Conservation (phyloP, 2,329 filamentous ascomycete genomes). For the Dryadomyces quercus-mongolicae region DNA sequence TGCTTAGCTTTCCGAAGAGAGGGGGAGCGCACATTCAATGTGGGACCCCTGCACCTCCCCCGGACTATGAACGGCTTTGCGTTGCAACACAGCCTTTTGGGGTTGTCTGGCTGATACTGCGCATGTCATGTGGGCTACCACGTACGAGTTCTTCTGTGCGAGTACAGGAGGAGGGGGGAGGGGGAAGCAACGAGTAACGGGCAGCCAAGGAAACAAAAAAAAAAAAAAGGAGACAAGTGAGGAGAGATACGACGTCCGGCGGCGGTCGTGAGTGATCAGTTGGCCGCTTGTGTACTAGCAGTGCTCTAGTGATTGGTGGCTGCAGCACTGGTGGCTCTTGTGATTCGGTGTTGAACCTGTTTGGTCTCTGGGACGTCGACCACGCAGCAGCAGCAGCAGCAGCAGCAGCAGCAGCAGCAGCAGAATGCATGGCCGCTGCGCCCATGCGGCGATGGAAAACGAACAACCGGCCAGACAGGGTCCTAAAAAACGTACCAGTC, state of each 20-base stretch:
- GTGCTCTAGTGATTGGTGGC: neutral
- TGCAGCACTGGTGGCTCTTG: neutral
- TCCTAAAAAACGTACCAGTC: neutral
- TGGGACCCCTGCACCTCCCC: neutral
- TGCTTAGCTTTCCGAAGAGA: neutral
- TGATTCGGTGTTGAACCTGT: neutral
- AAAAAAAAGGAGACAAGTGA: neutral
- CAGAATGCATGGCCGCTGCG: neutral
- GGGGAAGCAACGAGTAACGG: neutral
- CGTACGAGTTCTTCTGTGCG: neutral
- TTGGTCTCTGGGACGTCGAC: too few species aligned
- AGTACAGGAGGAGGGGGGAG: neutral
- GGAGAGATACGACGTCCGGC: neutral
- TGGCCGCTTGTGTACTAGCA: neutral
- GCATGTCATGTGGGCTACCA: neutral
- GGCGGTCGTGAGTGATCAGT: too few species aligned
- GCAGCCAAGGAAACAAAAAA: neutral
- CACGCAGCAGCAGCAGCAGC: too few species aligned
- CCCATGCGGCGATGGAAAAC: too few species aligned
- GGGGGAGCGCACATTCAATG: neutral
- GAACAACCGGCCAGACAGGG: too few species aligned
- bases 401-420: too few species aligned
- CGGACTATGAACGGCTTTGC: neutral
- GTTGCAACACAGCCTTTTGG: constrained; percentile 1
- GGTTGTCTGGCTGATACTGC: neutral